Base-by-base conservation (phyloP, 2,329 filamentous ascomycete species). In the Aureobasidium pullulans region DNA sequence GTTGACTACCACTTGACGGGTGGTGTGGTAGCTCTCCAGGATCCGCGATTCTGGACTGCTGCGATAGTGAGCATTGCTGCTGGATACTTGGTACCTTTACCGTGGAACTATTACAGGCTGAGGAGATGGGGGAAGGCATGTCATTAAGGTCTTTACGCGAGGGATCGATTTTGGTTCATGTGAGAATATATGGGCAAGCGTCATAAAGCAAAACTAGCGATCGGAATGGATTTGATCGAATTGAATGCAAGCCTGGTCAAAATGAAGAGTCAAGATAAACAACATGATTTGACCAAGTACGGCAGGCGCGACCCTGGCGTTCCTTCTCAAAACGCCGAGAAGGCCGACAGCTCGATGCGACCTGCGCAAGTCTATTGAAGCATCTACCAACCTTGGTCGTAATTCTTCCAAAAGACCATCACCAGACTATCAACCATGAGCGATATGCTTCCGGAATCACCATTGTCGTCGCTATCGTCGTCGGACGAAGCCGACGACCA, bases 391-490 rank as follows among this genome's bases (percentile, higher is more conserved):
- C 34, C 23, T 10, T n/a, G 43, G 11, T 13, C 9, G 6, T 15
- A 9, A 43, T 11, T 34, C n/a, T 11, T 29, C 36, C 9, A 28
- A 31, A 8, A 43, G 29, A n/a, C 29, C 8, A 43, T 37, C 31
- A 23, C 16, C 43, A 48, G 28, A 23, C 2, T 3, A 9, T 9
- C 9, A n/a, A 53, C 23, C 19, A 62, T 53, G 54, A 61, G 57
- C 36, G 52, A 57, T 34, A 19, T 50, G 23, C 60, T 57, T 10
- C 60, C 62, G 8, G 62, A 63, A 29, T 63, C 62, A 39, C 62
- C 62, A 15, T 81, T 88, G 66, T 87, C 84, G 53, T 83, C 83
- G 62, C 80, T 85, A 63, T 81, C 80, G 63, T 84, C 82, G 48
- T 57, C 57, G 10, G 84, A 85, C 65, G 81, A 83, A 69, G 78